phyloP scores from a whole-genome alignment of 495 filamentous ascomycete species.

The Talaromyces trachyspermus region DNA sequence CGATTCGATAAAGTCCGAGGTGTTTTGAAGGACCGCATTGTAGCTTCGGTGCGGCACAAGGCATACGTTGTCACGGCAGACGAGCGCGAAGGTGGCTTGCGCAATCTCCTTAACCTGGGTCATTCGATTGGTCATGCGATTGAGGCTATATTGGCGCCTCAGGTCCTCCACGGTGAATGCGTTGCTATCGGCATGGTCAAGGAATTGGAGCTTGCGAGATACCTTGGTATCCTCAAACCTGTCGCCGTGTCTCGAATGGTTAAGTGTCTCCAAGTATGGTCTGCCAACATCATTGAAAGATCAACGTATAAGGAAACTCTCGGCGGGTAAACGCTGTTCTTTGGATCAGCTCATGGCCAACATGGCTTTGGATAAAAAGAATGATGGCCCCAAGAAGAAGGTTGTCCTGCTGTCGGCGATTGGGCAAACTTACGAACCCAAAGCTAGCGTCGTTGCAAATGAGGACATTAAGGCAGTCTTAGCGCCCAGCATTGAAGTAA shows the following conservation, averaged over 20 bases:
- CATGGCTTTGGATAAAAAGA: conserved; percentile 99
- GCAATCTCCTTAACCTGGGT: conserved; percentile 94
- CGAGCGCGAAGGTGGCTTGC: conserved; percentile 87
- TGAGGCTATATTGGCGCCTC: conserved; percentile 90
- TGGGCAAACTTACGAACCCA: conserved; percentile 76
- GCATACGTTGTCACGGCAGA: conserved; percentile 88
- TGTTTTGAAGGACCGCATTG: conserved; percentile 76
- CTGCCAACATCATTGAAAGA: conserved; percentile 83
- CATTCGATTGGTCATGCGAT: conserved; percentile 97
- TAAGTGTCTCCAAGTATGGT: conserved; percentile 89
- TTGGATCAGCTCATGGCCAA: conserved; percentile 80
- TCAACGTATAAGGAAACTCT: conserved; percentile 73
- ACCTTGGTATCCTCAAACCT: conserved; percentile 79
- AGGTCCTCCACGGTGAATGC: conserved; percentile 90
- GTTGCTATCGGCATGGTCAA: conserved; percentile 98
- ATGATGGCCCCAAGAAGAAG: conserved; percentile 91
- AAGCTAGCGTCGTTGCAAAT: conserved; percentile 83
- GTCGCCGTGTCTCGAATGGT: conserved; percentile 81
- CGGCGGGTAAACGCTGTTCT: conserved; percentile 83
- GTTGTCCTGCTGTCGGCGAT: conserved; percentile 92
- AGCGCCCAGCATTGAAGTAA: conserved; percentile 68
- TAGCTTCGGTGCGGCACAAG: conserved; percentile 86
- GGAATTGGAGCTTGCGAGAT: conserved; percentile 87
- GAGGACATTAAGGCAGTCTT: conserved; percentile 77
- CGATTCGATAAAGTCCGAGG: conserved; percentile 63